Percentiles rank a stretch among this genome's conserved stretches.
Evolutionary conservation across 257 asterid species (phyloP).

Genomic region (Solanum chiquidenum): DNA sequence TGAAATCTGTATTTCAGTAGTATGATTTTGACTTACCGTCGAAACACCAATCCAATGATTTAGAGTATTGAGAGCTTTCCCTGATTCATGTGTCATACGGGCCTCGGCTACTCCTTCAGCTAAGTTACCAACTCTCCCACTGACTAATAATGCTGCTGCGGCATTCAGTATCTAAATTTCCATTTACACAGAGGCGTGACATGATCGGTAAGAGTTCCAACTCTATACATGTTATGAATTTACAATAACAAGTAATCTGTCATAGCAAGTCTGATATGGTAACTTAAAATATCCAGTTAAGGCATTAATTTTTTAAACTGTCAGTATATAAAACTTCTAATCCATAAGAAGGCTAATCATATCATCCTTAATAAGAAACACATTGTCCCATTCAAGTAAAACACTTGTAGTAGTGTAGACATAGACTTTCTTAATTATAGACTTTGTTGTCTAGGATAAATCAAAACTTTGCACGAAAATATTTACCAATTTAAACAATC

Average conservation of each 20-base stretch:
- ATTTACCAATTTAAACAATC: neutral
- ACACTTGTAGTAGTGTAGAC: too few species aligned
- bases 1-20: neutral
- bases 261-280: neutral
- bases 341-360: too few species aligned
- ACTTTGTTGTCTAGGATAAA: neutral
- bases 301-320: neutral
- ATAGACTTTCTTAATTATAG: too few species aligned
- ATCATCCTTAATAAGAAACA: too few species aligned
- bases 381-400: too few species aligned
- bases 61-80: slow-evolving; percentile 38
- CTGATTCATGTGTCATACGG: slow-evolving; percentile 30
- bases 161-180: slow-evolving; percentile 31
- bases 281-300: neutral
- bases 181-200: neutral
- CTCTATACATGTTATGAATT: neutral
- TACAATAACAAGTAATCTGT: neutral
- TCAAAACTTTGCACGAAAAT: neutral
- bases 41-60: slow-evolving; percentile 25
- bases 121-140: slow-evolving; percentile 23
- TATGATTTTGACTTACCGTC: slow-evolving; percentile 8
- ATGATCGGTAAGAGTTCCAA: neutral
- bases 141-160: slow-evolving; percentile 38
- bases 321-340: neutral
- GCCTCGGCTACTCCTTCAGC: slow-evolving; percentile 39